A percentile compares a stretch with the other conserved stretches of the same genome.
phyloP scores from a whole-genome alignment of 176 grass and related monocot genomes.

The Areca catechu region DNA sequence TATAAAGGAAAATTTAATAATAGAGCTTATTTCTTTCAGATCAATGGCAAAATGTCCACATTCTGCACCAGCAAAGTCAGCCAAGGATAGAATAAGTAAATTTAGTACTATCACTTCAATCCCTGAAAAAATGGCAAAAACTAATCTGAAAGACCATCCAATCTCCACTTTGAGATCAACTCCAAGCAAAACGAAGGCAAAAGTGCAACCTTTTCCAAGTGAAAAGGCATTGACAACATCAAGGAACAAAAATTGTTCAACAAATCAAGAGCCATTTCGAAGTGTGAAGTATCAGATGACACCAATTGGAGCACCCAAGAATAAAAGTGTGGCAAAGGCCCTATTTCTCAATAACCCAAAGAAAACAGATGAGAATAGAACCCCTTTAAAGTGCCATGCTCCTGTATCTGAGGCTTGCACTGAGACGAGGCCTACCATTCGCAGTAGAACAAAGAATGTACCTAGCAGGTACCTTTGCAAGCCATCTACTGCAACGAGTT shows the following conservation, averaged over 20 bases:
- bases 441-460: conserved; percentile 35
- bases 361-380: conserved; percentile 20
- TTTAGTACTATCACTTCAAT: conserved; percentile 40
- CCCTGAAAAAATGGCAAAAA: conserved; percentile 26
- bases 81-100: conserved; percentile 41
- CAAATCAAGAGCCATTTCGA: conserved; percentile 33
- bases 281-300: conserved; percentile 35
- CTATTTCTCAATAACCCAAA: conserved; percentile 32
- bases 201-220: conserved; percentile 1
- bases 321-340: conserved; percentile 34
- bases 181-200: conserved; percentile 27
- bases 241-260: conserved; percentile 18
- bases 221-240: conserved; percentile 46
- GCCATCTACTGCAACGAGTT: conserved; percentile 4
- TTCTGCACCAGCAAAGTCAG: conserved; percentile 56
- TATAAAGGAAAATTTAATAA: neutral
- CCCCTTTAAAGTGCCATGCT: conserved; percentile 25
- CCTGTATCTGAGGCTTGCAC: conserved; percentile 25
- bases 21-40: conserved; percentile 30
- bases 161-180: conserved; percentile 31
- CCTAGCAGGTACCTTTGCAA: conserved; percentile 66
- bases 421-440: conserved; percentile 38
- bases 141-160: conserved; percentile 31
- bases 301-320: conserved; percentile 13
- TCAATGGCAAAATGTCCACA: conserved; percentile 62